phyloP scores from a whole-genome alignment of 805 yeast species.

The Barnettozyma vustinii region DNA sequence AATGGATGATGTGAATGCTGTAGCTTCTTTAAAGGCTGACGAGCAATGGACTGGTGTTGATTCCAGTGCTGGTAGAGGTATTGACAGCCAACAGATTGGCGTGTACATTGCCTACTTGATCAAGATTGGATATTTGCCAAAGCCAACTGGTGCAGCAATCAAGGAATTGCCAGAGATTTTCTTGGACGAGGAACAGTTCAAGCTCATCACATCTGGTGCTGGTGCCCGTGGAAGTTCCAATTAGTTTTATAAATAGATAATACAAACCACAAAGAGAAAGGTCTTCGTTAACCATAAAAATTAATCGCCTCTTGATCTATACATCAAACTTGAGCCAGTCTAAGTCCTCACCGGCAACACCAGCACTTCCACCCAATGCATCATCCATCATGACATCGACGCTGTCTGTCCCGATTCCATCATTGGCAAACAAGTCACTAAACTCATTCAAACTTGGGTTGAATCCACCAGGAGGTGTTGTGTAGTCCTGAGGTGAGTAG shows the following conservation, averaged over 20 bases:
- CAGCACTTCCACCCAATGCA: slow-evolving; percentile 13
- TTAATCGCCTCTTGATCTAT: slow-evolving; percentile 4
- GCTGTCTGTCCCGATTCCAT: slow-evolving; percentile 2
- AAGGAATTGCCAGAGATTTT: slow-evolving; percentile 49
- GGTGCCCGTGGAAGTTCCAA: slow-evolving; percentile 69
- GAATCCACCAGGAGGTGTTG: not conserved
- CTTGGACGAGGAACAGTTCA: slow-evolving; percentile 52
- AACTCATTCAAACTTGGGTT: slow-evolving; percentile 3
- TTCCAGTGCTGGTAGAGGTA: slow-evolving; percentile 66
- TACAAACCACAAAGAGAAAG: not conserved
- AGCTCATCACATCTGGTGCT: slow-evolving; percentile 57
- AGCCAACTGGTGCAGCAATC: slow-evolving; percentile 43
- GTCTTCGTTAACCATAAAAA: not conserved
- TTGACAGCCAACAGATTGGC: slow-evolving; percentile 61
- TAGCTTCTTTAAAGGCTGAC: slow-evolving; percentile 60
- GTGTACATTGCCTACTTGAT: slow-evolving; percentile 75
- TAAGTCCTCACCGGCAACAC: slow-evolving; percentile 17
- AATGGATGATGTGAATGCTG: slow-evolving; percentile 81
- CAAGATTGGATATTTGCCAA: slow-evolving; percentile 72
- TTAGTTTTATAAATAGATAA: slow-evolving; percentile 1
- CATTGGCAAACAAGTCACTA: not conserved
- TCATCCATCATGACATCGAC: slow-evolving; percentile 11
- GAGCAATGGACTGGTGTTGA: slow-evolving; percentile 60
- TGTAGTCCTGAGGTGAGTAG: not conserved
- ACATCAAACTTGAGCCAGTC: slow-evolving; percentile 28